phyloP scores from a whole-genome alignment of 257 asterid genomes.

The Nicotiana benthamiana region DNA sequence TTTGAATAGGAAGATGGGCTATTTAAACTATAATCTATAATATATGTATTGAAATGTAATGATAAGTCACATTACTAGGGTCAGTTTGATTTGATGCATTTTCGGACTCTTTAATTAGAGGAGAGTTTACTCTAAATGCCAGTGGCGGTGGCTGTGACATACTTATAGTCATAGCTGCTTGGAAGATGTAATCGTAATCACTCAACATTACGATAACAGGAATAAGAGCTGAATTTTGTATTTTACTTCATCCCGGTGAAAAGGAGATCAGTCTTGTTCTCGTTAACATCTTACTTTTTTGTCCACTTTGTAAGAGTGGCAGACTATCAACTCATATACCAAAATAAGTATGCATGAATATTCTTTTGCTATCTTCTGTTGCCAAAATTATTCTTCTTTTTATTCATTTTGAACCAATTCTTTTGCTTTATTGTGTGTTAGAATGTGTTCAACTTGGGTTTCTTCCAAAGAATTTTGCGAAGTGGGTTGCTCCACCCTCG shows the following conservation, averaged over 20 bases:
- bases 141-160: neutral
- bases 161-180: neutral
- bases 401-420: neutral
- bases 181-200: neutral
- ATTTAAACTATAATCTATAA: neutral
- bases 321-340: neutral
- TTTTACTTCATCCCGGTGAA: neutral
- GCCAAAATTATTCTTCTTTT: neutral
- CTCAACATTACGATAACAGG: neutral
- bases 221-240: neutral
- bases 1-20: neutral
- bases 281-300: neutral
- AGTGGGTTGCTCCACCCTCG: conserved; percentile 83
- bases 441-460: conserved; percentile 78
- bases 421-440: conserved; percentile 13
- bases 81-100: neutral
- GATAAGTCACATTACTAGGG: neutral
- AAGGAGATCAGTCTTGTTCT: neutral
- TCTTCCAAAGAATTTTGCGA: conserved; percentile 65
- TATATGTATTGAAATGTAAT: neutral
- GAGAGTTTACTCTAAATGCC: neutral
- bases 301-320: neutral
- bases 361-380: neutral
- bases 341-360: neutral
- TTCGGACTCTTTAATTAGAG: neutral